phyloP scores from a whole-genome alignment of 805 yeast genomes.

The Cyberlindnera maritima region DNA sequence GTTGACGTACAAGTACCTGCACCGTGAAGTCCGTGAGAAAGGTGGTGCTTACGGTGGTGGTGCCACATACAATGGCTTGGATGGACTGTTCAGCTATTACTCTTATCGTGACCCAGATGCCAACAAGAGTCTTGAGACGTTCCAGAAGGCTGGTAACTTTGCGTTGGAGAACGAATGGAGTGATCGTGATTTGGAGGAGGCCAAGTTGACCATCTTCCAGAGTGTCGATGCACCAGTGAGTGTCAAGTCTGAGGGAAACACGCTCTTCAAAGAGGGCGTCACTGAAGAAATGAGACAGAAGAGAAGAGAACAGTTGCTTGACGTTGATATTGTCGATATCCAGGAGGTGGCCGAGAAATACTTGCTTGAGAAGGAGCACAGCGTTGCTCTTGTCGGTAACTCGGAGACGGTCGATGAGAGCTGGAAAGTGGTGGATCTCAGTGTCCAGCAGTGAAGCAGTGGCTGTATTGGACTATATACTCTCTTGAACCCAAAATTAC shows the following conservation, averaged over 20 bases:
- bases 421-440: conserved; percentile 25
- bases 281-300: conserved; percentile 76
- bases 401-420: conserved; percentile 10
- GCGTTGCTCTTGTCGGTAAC: conserved; percentile 46
- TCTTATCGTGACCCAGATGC: conserved; percentile 96
- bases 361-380: conserved; percentile 34
- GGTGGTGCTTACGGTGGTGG: conserved; percentile 99
- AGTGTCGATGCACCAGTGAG: conserved; percentile 86
- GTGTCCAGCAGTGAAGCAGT: conserved; percentile 11
- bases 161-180: conserved; percentile 52
- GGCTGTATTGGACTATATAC: background rate
- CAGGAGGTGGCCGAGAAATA: conserved; percentile 66
- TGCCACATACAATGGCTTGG: conserved; percentile 73
- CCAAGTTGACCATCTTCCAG: conserved; percentile 89
- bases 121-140: conserved; percentile 58
- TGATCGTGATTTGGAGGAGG: conserved; percentile 72
- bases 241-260: conserved; percentile 73
- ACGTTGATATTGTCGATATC: conserved; percentile 61
- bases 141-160: conserved; percentile 49
- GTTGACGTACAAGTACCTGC: conserved; percentile 78
- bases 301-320: conserved; percentile 73
- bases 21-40: conserved; percentile 86
- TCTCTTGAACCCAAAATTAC: background rate
- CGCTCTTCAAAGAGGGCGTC: conserved; percentile 63
- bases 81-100: conserved; percentile 77